Conservation (phyloP, 2,329 filamentous ascomycete species). For the Pseudonectria buxi region DNA sequence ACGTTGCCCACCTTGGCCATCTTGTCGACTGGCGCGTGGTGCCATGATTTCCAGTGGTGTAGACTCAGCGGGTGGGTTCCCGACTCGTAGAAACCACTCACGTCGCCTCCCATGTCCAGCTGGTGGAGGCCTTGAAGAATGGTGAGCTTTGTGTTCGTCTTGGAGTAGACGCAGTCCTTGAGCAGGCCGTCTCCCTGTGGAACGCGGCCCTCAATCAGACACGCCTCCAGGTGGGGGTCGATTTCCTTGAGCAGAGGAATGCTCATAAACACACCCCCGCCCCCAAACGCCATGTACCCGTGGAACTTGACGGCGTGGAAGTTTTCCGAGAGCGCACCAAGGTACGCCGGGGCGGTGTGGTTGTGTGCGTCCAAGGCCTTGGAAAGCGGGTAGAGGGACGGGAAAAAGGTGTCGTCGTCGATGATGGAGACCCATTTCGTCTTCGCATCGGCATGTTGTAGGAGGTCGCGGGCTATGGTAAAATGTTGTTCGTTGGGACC, state of each 20-base stretch:
- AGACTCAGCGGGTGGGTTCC: slow-evolving; percentile 48
- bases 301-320: slow-evolving; percentile 43
- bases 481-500: slow-evolving; percentile 51
- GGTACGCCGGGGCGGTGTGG: slow-evolving; percentile 41
- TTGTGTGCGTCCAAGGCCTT: slow-evolving; percentile 42
- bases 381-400: slow-evolving; percentile 44
- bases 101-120: slow-evolving; percentile 48
- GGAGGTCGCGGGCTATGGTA: slow-evolving; percentile 44
- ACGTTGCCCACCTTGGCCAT: slow-evolving; percentile 42
- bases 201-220: slow-evolving; percentile 29
- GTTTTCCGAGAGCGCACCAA: slow-evolving; percentile 53
- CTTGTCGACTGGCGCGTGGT: slow-evolving; percentile 40
- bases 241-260: slow-evolving; percentile 44
- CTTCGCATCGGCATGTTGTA: slow-evolving; percentile 33
- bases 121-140: slow-evolving; percentile 50
- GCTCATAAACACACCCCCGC: slow-evolving; percentile 53
- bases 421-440: slow-evolving; percentile 52
- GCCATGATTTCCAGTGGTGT: slow-evolving; percentile 60
- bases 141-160: slow-evolving; percentile 48
- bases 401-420: slow-evolving; percentile 60
- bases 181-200: slow-evolving; percentile 48
- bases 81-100: slow-evolving; percentile 54
- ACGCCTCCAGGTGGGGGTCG: slow-evolving; percentile 40
- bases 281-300: slow-evolving; percentile 55
- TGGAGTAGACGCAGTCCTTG: slow-evolving; percentile 48